phyloP scores from a whole-genome alignment of 306 rosid species.

The Vigna trinervia region DNA sequence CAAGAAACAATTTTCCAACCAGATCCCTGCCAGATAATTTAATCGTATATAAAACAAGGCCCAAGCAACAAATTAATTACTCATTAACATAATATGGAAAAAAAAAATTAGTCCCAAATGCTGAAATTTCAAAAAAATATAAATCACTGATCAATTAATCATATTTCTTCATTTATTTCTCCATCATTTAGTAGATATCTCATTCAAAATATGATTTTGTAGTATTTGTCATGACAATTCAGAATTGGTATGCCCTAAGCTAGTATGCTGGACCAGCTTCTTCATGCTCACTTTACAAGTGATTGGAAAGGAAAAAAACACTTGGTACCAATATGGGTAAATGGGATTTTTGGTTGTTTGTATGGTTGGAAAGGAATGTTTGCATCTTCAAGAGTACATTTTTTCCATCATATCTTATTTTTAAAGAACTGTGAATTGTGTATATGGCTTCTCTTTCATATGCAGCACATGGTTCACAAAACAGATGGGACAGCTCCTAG shows the following conservation, averaged over 20 bases:
- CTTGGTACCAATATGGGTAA: background rate
- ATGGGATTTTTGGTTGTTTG: background rate
- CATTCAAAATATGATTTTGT: background rate
- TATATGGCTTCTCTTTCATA: slow-evolving; percentile 1
- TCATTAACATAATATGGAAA: slow-evolving; percentile 2
- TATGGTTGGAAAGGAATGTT: slow-evolving; percentile 16
- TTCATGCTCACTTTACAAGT: background rate
- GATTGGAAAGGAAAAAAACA: background rate
- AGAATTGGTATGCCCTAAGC: too few species aligned
- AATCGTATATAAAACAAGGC: background rate
- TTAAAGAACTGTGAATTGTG: background rate
- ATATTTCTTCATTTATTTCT: background rate
- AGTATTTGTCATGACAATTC: background rate
- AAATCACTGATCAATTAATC: background rate
- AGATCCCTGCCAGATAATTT: slow-evolving; percentile 74
- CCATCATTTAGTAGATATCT: background rate
- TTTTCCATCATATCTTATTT: background rate
- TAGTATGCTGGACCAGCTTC: background rate
- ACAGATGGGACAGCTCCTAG: too few species aligned
- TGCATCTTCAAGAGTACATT: background rate
- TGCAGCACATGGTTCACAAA: background rate
- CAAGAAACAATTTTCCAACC: slow-evolving; percentile 99
- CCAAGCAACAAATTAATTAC: background rate
- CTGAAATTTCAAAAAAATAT: slow-evolving; percentile 1
- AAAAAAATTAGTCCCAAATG: slow-evolving; percentile 12